Evolutionary conservation across 1,284 basidiomycete species (phyloP).

Genomic region (Naganishia albida): DNA sequence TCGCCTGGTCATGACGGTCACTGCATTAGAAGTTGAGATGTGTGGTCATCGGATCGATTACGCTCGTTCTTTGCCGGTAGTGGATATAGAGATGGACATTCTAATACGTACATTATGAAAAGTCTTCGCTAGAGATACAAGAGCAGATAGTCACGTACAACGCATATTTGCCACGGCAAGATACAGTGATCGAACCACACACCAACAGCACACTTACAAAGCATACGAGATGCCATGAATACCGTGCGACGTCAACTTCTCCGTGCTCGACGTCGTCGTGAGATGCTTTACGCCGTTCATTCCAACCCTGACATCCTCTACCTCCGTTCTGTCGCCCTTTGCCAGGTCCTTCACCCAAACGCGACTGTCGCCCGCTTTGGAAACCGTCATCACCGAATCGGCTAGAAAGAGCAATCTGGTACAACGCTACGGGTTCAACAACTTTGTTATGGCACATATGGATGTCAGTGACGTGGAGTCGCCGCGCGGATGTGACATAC

Average conservation of each 20-base stretch:
- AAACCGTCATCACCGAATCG: conserved; percentile 72
- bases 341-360: conserved; percentile 66
- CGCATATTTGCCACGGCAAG: no score
- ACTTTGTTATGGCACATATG: conserved; percentile 65
- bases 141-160: no score
- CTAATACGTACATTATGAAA: no score
- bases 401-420: conserved; percentile 70
- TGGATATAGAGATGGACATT: no score
- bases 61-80: no score
- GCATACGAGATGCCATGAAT: no score
- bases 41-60: no score
- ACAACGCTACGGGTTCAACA: conserved; percentile 72
- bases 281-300: conserved; percentile 5
- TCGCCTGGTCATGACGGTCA: no score
- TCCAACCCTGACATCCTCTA: neutral
- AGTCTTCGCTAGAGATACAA: no score
- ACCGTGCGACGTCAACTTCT: no score
- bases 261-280: neutral
- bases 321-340: neutral
- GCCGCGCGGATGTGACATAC: conserved; percentile 57
- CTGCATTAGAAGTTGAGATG: no score
- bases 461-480: conserved; percentile 23
- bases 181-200: no score
- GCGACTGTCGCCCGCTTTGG: conserved; percentile 70
- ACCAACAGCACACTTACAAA: neutral